Evolutionary conservation across 441 rosid species (phyloP).

Genomic region (Biscutella laevigata): DNA sequence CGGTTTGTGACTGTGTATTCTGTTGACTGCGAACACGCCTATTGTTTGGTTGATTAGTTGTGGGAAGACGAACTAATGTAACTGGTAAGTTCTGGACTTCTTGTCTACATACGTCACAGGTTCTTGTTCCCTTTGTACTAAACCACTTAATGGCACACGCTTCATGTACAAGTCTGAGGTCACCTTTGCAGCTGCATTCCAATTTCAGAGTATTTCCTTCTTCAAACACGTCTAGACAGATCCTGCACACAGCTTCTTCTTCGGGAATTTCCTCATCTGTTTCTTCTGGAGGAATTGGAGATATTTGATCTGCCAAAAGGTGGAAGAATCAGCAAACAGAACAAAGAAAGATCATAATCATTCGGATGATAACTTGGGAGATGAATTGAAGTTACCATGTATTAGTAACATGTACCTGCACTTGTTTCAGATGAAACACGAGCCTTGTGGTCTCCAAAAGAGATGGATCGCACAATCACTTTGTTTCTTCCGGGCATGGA

Average conservation of each 20-base stretch:
- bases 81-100: slow-evolving; percentile 89
- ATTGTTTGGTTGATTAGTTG: slow-evolving; percentile 30
- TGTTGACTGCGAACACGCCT: slow-evolving; percentile 46
- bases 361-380: no score
- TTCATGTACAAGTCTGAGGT: slow-evolving; percentile 81
- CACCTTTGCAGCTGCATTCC: slow-evolving; percentile 99
- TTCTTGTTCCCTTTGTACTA: slow-evolving; percentile 77
- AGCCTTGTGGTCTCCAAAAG: slow-evolving; percentile 54
- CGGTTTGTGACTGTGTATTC: slow-evolving; percentile 35
- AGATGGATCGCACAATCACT: slow-evolving; percentile 69
- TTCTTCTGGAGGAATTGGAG: slow-evolving; percentile 40
- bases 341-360: background rate
- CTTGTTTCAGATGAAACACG: slow-evolving; percentile 30
- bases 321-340: slow-evolving; percentile 9
- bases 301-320: slow-evolving; percentile 47
- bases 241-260: slow-evolving; percentile 94
- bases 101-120: slow-evolving; percentile 77
- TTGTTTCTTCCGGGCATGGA: slow-evolving; percentile 68
- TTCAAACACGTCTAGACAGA: slow-evolving; percentile 74
- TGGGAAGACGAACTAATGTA: slow-evolving; percentile 60
- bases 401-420: slow-evolving; percentile 63
- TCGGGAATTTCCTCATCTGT: slow-evolving; percentile 90
- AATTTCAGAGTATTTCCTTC: slow-evolving; percentile 91
- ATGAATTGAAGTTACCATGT: no score
- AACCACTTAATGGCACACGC: slow-evolving; percentile 90